Base-by-base conservation (phyloP, 805 yeast genomes). In the Kregervanrija pseudodelftensis region DNA sequence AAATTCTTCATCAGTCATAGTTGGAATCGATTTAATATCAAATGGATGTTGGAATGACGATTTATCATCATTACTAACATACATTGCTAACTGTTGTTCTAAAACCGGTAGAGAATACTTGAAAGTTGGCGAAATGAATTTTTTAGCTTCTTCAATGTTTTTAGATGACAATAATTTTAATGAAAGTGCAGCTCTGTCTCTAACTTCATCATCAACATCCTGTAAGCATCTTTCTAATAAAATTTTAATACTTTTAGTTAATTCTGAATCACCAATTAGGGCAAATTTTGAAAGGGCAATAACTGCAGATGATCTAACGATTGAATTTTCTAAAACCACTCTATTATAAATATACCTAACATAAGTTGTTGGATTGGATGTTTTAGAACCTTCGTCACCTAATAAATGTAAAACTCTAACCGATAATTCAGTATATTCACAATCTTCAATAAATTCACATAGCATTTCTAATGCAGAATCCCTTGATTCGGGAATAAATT, bases 361-460 rank as follows among this genome's bases (percentile, higher is more conserved):
- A 66, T 88, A 91, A 56, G 85, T 74, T 1, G 96, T 84, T 46
- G 98, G 96, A 51, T 83, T 84, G 8, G 82, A 55, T 5, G 96
- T 82, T 47, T 73, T 69, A 57, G 99, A 97, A 49, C 99, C 99
- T 65, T 90, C 95, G 53, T 82, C 85, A 61, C 99, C 99, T 52
- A 93, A 76, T 49, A 91, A 66, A 66, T 90, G 96, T 64, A 93
- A 74, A 47, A 93, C 82, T 60, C 98, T 79, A n/a, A 90, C 95
- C 28, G 95, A 79, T 49, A 93, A 79, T 66, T 89, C 96, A 30
- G 96, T 85, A 69, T 76, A 91, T 68, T 93, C 99, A 69, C 98
- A 93, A 72, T 93, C 99, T 68, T 93, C 99, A 57, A 93, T 93
- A 61, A 89, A 90, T 66, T 93, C 99, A 73, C 98, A 89, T 56